Evolutionary conservation across 345 rosid genomes (phyloP), one percentile per base, ranked within the genome.

Genomic region (Luvunga scandens): DNA sequence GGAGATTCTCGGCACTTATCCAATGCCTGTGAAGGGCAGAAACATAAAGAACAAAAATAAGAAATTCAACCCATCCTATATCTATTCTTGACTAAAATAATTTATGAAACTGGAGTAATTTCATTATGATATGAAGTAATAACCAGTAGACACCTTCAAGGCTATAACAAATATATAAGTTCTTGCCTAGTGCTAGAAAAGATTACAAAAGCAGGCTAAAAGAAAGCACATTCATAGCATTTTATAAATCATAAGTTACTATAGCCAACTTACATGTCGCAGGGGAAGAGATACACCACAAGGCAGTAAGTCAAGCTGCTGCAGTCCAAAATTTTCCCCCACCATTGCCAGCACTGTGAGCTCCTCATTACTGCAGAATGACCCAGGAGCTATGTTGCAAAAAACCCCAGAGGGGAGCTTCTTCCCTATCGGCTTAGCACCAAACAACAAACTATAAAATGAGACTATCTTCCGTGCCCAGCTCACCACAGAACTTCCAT

Each of bases 1-100:
- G 99, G 98, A 78, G 92, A 92, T 84, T 93, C 99, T 69, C 98
- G 89, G 77, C 98, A 93, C 83, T 88, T 90, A 82, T 92, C 96
- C 84, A 93, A 81, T 69, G 97, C 98, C 99, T 93, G 80, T 64
- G 77, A 78, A 84, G 80, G 36, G 66, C 71, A 84, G 59, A 84
- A 75, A 36, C 55, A 81, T n/a, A n/a, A n/a, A n/a, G n/a, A n/a
- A 64, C 36, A 50, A 30, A 63, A 45, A 62, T 67, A 48, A 66
- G 72, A 80, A 19, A 59, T 56, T 69, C 68, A 73, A 77, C 53
- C 21, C 72, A 48, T 76, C 9, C 14, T 10, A 34, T 33, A 10
- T 56, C 38, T 55, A 56, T 36, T n/a, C 21, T 25, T 60, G 30
- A 18, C 73, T 73, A 55, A 67, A 9, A 60, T 38, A 67, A 66